Base-by-base conservation (phyloP, 805 yeast genomes). In the Jamesozyma piceae region DNA sequence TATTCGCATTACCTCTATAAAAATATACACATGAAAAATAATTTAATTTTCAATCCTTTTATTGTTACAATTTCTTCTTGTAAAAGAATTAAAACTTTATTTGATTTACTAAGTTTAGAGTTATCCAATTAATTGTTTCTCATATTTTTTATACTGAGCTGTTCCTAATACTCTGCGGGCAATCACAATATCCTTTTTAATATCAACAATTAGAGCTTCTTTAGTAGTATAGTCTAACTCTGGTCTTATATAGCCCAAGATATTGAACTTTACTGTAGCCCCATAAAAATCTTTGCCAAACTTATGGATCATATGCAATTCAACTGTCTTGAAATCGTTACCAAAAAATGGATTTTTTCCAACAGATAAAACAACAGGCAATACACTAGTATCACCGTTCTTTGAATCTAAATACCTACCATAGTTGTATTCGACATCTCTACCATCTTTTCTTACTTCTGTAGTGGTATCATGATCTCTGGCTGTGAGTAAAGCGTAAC, bases 291-390 rank as follows among this genome's bases (percentile, higher is more conserved):
- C 70, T 10, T 66, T 54, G 0, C 57, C 49, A 54, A 88, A 92
- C 35, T 79, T 65, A 64, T 87, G 94, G 42, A 92, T 70, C 4
- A 92, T 73, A 62, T 92, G 96, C 19, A 92, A 68, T 54, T 92
- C 95, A 3, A 92, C 94, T 0, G 95, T 80, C 63, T 85, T 86
- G 52, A 74, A 74, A 39, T 75, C 70, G 62, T 92, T 89, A 21
- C 79, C 74, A 65, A 78, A 92, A 59, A 81, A 90, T 31, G 98
- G 97, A 58, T 92, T 92, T 84, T 88, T 86, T 1, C 99, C 99
- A 17, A 92, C 72, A 8, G 95, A 85, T 85, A 90, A 82, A 8
- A 92, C 98, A 80, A 88, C 87, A 0, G 97, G 97, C 21, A 78
- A 66, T 17, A 65, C 63, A 39, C 70, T 69, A 2, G 72, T 64